phyloP scores from a whole-genome alignment of 2,329 filamentous ascomycete species.

The Ophiostoma sp. region DNA sequence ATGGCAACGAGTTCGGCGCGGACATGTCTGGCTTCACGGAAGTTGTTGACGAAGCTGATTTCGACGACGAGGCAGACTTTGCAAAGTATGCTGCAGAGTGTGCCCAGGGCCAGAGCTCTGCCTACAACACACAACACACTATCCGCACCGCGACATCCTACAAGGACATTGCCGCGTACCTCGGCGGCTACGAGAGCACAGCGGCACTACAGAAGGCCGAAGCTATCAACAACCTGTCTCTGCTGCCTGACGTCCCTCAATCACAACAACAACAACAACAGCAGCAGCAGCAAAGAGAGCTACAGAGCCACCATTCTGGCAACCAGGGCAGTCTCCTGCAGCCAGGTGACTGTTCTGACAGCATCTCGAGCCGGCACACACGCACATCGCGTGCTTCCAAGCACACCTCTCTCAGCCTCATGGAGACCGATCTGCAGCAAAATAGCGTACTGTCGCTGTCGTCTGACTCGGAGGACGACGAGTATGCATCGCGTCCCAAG shows the following conservation, averaged over 20 bases:
- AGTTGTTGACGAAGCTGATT: background rate
- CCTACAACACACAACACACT: background rate
- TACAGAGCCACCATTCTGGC: background rate
- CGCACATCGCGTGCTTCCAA: conserved; percentile 51
- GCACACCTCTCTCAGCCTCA: conserved; percentile 44
- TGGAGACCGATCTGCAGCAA: conserved; percentile 48
- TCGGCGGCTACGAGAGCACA: conserved; percentile 17
- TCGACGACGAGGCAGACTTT: background rate
- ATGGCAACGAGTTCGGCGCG: background rate
- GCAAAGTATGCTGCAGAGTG: background rate
- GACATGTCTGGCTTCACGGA: background rate
- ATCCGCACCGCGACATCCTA: conserved; percentile 4
- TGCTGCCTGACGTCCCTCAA: background rate
- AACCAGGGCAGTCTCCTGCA: conserved; percentile 9
- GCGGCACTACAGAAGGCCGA: conserved; percentile 2
- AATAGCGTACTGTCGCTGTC: conserved; percentile 54
- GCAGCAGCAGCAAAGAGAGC: no score
- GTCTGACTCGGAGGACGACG: conserved; percentile 54
- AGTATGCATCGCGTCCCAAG: conserved; percentile 33
- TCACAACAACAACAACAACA: background rate
- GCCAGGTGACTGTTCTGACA: conserved; percentile 41
- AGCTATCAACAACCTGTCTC: background rate
- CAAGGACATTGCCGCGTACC: conserved; percentile 22
- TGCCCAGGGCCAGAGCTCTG: background rate
- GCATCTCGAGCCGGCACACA: conserved; percentile 52